Conservation (phyloP, 192 early-diverging fungal species). For the Diversispora eburnea region DNA sequence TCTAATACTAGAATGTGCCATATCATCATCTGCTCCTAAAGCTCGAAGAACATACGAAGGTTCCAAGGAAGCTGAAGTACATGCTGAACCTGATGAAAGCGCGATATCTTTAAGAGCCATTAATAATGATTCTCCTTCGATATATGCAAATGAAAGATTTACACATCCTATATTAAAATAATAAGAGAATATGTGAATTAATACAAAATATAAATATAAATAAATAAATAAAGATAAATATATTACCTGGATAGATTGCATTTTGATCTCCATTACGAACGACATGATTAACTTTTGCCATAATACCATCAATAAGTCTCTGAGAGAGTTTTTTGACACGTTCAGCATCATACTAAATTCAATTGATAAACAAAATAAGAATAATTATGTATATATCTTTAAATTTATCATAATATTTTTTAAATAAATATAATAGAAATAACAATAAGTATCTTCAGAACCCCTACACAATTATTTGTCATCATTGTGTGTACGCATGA, state of each 20-base stretch:
- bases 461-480: slow-evolving; percentile 10
- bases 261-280: slow-evolving; percentile 86
- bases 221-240: background rate
- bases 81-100: slow-evolving; percentile 90
- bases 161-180: slow-evolving; percentile 65
- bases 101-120: slow-evolving; percentile 99
- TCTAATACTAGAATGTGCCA: slow-evolving; percentile 92
- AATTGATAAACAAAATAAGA: background rate
- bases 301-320: slow-evolving; percentile 78
- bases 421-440: too few relatives aligned
- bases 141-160: slow-evolving; percentile 93
- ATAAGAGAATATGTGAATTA: too few relatives aligned
- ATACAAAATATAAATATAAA: background rate
- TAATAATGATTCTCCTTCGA: slow-evolving; percentile 95
- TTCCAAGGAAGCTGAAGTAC: slow-evolving; percentile 94
- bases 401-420: background rate
- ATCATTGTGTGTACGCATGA: background rate
- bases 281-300: slow-evolving; percentile 71
- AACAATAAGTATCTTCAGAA: background rate
- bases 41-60: slow-evolving; percentile 96
- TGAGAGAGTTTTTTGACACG: slow-evolving; percentile 71
- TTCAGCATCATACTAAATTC: slow-evolving; percentile 69
- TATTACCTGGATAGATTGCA: slow-evolving; percentile 65
- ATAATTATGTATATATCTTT: slow-evolving; percentile 14
- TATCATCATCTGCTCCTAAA: slow-evolving; percentile 94